phyloP scores from a whole-genome alignment of 169 alveolate genomes.

The Plasmodium knowlesi region DNA sequence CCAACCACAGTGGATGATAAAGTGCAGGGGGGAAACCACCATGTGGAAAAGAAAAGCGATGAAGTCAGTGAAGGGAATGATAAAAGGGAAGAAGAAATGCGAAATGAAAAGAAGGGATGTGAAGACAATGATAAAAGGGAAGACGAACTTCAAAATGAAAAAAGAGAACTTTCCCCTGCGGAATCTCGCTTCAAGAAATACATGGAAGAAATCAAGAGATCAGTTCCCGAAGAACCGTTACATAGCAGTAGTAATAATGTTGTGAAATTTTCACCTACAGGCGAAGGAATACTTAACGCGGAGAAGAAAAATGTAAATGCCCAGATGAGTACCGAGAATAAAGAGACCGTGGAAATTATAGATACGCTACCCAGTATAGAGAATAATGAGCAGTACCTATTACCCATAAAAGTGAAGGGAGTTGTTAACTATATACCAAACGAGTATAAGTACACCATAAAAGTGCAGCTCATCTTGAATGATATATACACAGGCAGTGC shows the following conservation, averaged over 20 bases:
- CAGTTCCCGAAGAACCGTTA: neutral
- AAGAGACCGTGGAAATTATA: neutral
- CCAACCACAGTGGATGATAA: neutral
- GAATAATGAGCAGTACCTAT: neutral
- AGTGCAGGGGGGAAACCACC: neutral
- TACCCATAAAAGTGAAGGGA: slow-evolving; percentile 47
- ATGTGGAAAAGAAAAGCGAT: neutral
- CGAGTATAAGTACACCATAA: slow-evolving; percentile 51
- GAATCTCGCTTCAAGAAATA: neutral
- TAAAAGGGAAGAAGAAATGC: too few species aligned
- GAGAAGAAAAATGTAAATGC: neutral
- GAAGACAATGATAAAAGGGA: neutral
- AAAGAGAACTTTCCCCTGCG: neutral
- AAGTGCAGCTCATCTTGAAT: slow-evolving; percentile 28
- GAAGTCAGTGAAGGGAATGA: neutral
- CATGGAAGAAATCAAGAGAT: neutral
- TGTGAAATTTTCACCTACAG: neutral
- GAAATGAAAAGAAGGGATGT: too few species aligned
- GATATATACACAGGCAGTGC: neutral
- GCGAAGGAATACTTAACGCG: too few species aligned
- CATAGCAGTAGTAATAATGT: neutral
- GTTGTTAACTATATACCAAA: neutral
- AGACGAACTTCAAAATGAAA: neutral
- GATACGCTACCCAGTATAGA: neutral
- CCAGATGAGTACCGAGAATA: neutral